These are phyloP conservation scores for Escallonia rubra DNA, from an alignment of 129 eudicot species.

Conservation along the genomic window DNA sequence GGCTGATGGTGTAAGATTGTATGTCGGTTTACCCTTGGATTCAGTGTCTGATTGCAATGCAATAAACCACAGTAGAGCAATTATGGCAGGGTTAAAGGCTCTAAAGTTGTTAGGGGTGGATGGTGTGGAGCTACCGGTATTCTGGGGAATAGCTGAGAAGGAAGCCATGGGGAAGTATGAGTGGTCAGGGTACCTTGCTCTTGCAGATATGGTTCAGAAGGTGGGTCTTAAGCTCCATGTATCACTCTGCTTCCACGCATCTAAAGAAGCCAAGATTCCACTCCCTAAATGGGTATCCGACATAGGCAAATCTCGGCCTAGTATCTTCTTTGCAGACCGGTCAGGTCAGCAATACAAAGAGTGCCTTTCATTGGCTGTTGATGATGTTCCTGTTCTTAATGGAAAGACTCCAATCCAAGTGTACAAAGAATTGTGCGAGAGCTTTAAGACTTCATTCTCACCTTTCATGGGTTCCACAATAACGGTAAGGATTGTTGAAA, in stretches of 20 bases:
- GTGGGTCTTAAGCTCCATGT: conserved; percentile 69
- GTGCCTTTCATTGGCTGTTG: conserved; percentile 72
- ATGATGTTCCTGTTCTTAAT: conserved; percentile 68
- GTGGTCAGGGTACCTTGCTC: conserved; percentile 78
- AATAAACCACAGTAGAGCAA: conserved; percentile 60
- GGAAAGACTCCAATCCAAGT: conserved; percentile 80
- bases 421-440: conserved; percentile 51
- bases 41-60: conserved; percentile 45
- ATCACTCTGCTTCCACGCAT: conserved; percentile 75
- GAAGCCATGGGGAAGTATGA: conserved; percentile 67
- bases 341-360: conserved; percentile 56
- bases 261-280: conserved; percentile 35
- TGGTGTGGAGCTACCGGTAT: conserved; percentile 88
- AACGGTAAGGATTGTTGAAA: conserved; percentile 41
- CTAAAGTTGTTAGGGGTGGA: conserved; percentile 75
- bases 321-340: conserved; percentile 67
- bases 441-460: conserved; percentile 55
- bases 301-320: conserved; percentile 48
- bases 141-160: conserved; percentile 88
- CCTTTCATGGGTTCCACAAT: conserved; percentile 70
- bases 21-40: conserved; percentile 77
- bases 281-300: conserved; percentile 73
- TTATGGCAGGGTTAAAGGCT: conserved; percentile 70
- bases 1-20: conserved; percentile 53
- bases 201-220: conserved; percentile 63